Conservation (phyloP, 1,284 basidiomycete species). For the Porodaedalea pini region DNA sequence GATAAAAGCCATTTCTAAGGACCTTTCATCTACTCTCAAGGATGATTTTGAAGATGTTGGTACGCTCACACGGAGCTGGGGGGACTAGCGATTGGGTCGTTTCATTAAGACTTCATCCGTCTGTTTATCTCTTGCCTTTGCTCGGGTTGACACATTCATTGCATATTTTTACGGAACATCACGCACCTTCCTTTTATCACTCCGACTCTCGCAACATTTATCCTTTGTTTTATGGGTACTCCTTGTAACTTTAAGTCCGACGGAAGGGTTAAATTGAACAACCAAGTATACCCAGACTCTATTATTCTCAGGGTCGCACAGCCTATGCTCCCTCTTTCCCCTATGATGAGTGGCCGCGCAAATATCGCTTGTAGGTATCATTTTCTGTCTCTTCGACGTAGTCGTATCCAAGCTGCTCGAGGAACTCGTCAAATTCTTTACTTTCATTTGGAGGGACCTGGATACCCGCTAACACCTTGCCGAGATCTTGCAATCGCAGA, state of each 20-base stretch:
- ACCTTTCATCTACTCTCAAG: slow-evolving; percentile 10
- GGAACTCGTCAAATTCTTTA: slow-evolving; percentile 68
- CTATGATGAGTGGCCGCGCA: slow-evolving; percentile 35
- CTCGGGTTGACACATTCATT: too few relatives aligned
- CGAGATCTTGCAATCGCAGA: slow-evolving; percentile 53
- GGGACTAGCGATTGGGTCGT: too few relatives aligned
- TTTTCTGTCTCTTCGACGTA: slow-evolving; percentile 95
- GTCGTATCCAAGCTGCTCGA: slow-evolving; percentile 78
- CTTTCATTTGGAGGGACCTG: slow-evolving; percentile 78
- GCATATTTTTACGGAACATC: too few relatives aligned
- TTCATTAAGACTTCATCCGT: too few relatives aligned
- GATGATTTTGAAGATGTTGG: slow-evolving; percentile 19
- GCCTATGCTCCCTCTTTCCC: too few relatives aligned
- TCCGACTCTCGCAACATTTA: too few relatives aligned
- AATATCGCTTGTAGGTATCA: slow-evolving; percentile 78
- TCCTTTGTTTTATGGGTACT: too few relatives aligned
- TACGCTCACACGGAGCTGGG: slow-evolving; percentile 19
- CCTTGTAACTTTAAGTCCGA: background rate
- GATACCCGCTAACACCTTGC: slow-evolving; percentile 89
- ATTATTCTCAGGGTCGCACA: too few relatives aligned
- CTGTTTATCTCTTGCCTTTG: too few relatives aligned
- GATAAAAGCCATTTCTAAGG: slow-evolving; percentile 18
- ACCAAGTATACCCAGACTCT: too few relatives aligned
- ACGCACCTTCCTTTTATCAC: too few relatives aligned
- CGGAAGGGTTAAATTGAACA: background rate